Base-by-base conservation (phyloP, 345 rosid genomes). In the Murraya paniculata region DNA sequence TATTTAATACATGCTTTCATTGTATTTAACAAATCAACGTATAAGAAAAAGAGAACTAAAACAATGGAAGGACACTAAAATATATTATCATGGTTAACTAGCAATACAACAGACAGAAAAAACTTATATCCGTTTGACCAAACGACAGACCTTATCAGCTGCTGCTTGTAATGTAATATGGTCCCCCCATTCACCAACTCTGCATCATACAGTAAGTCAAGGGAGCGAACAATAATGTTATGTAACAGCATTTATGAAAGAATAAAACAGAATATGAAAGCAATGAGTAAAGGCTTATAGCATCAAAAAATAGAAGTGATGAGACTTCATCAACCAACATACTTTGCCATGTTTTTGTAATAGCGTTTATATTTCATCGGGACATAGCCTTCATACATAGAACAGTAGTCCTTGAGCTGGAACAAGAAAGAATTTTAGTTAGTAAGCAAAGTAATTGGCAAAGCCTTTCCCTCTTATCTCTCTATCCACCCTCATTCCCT, bases 161-260 rank as follows among this genome's bases (percentile, higher is more conserved):
- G 98, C 99, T 65, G 99, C 96, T 90, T 95, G 99, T 78, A 95
- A 81, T 55, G 97, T 95, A 31, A 95, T 82, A 82, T 95, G 99
- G 80, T 95, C 99, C 33, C 97, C 99, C 98, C 97, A 95, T 81
- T 95, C 98, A 74, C 97, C 99, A 82, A 84, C 75, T 83, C 99
- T 93, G 87, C 83, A 85, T 36, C 74, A 86, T 73, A 22, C 77
- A 70, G 62, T 38, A 4, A 41, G 57, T 71, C 64, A 67, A 65
- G 73, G 28, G 38, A 58, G 22, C 68, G 77, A 55, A 18, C 21
- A 45, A 7, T 56, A 48, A 48, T 30, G 56, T 57, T 22, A 13
- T 71, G 14, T 36, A 9, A 11, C 27, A 76, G 24, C 22, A 72
- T 16, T 27, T 9, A 67, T 7, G 9, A 62, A 50, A 27, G 11